Conservation (phyloP, 257 asterid genomes). For the Echites panduratus region DNA sequence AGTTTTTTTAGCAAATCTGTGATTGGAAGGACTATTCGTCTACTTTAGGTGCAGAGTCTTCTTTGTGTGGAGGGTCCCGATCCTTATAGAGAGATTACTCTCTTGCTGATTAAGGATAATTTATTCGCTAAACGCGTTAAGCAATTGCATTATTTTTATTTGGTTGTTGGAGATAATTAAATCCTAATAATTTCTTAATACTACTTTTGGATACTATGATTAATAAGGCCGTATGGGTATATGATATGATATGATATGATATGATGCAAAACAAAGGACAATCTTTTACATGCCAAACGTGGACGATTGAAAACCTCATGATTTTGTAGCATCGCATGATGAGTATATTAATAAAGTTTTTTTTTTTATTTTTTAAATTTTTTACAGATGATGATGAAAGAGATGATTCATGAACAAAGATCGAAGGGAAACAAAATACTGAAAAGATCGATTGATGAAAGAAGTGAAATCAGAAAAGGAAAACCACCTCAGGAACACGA, state of each 20-base stretch:
- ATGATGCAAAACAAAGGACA: neutral
- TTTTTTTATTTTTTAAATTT: neutral
- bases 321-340: neutral
- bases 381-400: no score
- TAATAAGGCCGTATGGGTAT: neutral
- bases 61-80: slow-evolving; percentile 21
- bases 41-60: slow-evolving; percentile 13
- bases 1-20: neutral
- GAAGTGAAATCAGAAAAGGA: no score
- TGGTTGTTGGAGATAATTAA: slow-evolving; percentile 1
- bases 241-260: neutral
- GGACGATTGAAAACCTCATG: neutral
- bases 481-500: neutral
- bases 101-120: slow-evolving; percentile 20
- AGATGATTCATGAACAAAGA: slow-evolving; percentile 1
- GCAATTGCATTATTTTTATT: neutral
- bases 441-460: no score
- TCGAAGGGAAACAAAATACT: no score
- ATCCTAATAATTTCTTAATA: no score
- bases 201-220: slow-evolving; percentile 1
- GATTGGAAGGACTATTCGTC: slow-evolving; percentile 17
- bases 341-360: neutral
- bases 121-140: slow-evolving; percentile 20
- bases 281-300: neutral
- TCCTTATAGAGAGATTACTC: slow-evolving; percentile 12